Conservation (phyloP, 768 basidiomycete genomes). For the Termitomyces sp. region DNA sequence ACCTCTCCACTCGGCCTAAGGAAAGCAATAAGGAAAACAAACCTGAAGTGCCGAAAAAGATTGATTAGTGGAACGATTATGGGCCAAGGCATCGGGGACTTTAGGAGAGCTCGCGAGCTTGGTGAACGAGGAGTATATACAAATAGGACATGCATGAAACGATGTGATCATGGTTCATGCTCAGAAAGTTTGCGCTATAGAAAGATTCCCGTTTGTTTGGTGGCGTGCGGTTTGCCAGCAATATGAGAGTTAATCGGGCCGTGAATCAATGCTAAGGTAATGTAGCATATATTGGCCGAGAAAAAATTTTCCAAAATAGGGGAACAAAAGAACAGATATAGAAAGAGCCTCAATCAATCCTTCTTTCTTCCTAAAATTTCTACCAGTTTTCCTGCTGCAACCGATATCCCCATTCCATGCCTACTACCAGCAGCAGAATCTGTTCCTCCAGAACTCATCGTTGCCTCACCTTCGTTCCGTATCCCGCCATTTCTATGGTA, state of each 20-base stretch:
- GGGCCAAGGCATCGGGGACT: background rate
- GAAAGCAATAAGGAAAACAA: background rate
- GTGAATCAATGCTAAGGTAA: background rate
- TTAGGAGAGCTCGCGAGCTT: background rate
- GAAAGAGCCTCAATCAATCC: background rate
- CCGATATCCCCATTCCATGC: conserved; percentile 31
- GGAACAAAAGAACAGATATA: background rate
- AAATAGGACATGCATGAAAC: background rate
- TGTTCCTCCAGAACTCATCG: conserved; percentile 22
- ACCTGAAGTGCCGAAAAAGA: background rate
- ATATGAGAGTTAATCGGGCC: background rate
- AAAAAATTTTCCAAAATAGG: background rate
- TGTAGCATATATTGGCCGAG: background rate
- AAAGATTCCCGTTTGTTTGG: background rate
- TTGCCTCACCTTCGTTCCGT: conserved; percentile 20
- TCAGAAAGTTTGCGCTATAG: background rate
- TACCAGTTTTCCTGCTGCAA: conserved; percentile 48
- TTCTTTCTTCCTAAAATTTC: conserved; percentile 43
- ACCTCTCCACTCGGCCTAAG: background rate
- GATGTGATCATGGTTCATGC: background rate
- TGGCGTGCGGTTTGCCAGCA: background rate
- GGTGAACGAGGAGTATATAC: background rate
- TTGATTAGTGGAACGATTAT: background rate
- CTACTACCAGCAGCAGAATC: conserved; percentile 11
- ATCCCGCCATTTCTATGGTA: conserved; percentile 5